phyloP scores from a whole-genome alignment of 2,329 filamentous ascomycete species.

The Aplosporella prunicola region DNA sequence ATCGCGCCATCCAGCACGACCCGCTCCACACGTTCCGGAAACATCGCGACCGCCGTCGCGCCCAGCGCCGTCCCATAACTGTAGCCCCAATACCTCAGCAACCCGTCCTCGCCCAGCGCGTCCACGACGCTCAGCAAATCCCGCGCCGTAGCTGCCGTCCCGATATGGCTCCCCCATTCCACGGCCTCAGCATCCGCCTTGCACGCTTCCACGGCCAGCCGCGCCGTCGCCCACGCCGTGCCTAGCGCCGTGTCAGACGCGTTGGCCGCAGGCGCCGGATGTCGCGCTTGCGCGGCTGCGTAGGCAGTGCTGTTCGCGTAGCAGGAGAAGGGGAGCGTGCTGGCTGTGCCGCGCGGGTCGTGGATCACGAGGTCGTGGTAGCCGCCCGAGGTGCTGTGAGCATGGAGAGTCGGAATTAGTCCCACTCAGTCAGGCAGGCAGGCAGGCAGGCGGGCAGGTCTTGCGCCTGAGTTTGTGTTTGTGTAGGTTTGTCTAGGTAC shows the following conservation, averaged over 20 bases:
- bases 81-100: slow-evolving; percentile 34
- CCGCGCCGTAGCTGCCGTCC: slow-evolving; percentile 36
- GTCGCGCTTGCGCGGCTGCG: neutral
- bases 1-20: slow-evolving; percentile 38
- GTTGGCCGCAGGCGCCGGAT: slow-evolving; percentile 1
- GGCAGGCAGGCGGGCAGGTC: too few relatives aligned
- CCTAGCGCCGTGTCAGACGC: slow-evolving; percentile 13
- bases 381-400: slow-evolving; percentile 10
- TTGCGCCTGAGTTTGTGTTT: too few relatives aligned
- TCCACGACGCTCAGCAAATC: slow-evolving; percentile 40
- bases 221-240: slow-evolving; percentile 12
- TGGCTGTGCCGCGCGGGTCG: neutral
- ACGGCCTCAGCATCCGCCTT: slow-evolving; percentile 6
- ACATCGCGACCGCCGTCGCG: slow-evolving; percentile 28
- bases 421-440: too few relatives aligned
- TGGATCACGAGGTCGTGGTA: slow-evolving; percentile 13
- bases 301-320: slow-evolving; percentile 1
- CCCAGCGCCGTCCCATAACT: slow-evolving; percentile 39
- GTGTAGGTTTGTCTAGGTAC: too few relatives aligned
- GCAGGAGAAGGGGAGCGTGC: slow-evolving; percentile 14
- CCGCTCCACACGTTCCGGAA: slow-evolving; percentile 25
- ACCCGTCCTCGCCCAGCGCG: slow-evolving; percentile 32
- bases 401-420: too few relatives aligned
- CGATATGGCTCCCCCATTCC: slow-evolving; percentile 26
- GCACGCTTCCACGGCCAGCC: too few relatives aligned